Base-by-base conservation (phyloP, 305 asterid species). In the Fraxinus dipetala region DNA sequence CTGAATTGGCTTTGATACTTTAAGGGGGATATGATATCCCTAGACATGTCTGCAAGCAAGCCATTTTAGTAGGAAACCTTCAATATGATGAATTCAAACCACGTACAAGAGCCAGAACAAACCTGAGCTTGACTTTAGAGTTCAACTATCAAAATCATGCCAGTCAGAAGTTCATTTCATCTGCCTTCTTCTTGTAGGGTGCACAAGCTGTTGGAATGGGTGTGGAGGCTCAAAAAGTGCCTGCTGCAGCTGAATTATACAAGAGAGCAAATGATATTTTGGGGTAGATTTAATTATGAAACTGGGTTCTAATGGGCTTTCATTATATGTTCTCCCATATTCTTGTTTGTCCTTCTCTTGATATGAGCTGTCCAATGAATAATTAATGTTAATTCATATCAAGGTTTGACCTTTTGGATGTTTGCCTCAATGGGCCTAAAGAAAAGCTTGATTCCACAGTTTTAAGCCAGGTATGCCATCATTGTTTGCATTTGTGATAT, bases 131-230 rank as follows among this genome's bases (percentile, higher is more conserved):
- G 70, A 59, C 70, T 59, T 20, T 7, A 20, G 70, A 6, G 14
- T 59, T 67, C 43, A 77, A 70, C 24, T 81, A 77, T 82, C 16
- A 35, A 38, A 45, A 63, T 36, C 34, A 11, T 79, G 30, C 77
- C n/a, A 43, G n/a, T 11, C 54, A 40, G 67, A 79, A 70, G 79
- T 77, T 82, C 63, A 73, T 75, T 59, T 26, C 82, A 13, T 86
- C 4, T 74, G 45, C 38, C 38, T 84, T 87, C 73, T 77, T 79
- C 59, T 51, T 90, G 83, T 88, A 95, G 98, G 99, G 99, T 81
- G 99, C 99, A 11, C 99, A 96, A 91, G 86, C 98, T 63, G 97
- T 94, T 82, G 99, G 98, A 85, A 96, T 96, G 98, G 98, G 98
- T 4, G 73, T 85, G 83, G 97, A 96, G 89, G 98, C 98, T 88